Percentiles rank a stretch among this genome's conserved stretches.
Evolutionary conservation across 73 alveolate species (phyloP).

Genomic region (Stentor roeselii): DNA sequence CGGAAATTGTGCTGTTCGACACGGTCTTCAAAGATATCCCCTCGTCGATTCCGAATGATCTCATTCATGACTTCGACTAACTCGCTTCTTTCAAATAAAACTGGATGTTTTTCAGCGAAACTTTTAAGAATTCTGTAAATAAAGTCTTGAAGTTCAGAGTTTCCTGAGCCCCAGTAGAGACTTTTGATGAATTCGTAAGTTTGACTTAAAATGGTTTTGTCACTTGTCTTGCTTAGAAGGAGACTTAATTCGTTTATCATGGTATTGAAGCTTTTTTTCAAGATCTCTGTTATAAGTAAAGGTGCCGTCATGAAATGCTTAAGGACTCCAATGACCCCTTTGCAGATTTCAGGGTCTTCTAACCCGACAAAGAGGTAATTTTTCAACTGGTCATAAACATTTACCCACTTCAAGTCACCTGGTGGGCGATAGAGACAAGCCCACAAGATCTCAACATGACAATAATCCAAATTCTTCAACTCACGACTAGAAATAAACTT

Average conservation of each 20-base stretch:
- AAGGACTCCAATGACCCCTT: conserved; percentile 45
- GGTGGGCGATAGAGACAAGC: conserved; percentile 55
- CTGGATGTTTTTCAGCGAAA: conserved; percentile 56
- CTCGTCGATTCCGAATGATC: conserved; percentile 55
- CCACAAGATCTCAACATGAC: conserved; percentile 59
- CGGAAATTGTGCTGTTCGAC: not conserved
- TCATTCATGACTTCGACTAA: conserved; percentile 56
- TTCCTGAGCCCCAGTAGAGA: conserved; percentile 37
- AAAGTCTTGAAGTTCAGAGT: conserved; percentile 45
- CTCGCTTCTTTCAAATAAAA: conserved; percentile 44
- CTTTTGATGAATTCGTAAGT: conserved; percentile 53
- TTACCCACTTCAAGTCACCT: conserved; percentile 52
- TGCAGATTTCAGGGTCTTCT: conserved; percentile 48
- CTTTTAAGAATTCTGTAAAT: conserved; percentile 52
- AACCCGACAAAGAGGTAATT: conserved; percentile 54
- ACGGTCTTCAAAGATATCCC: conserved; percentile 56
- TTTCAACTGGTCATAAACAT: conserved; percentile 47
- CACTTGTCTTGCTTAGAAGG: conserved; percentile 43
- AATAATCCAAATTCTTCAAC: conserved; percentile 53
- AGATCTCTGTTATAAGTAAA: conserved; percentile 33
- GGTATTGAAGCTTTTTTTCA: conserved; percentile 44
- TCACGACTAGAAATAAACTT: conserved; percentile 29
- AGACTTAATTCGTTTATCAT: conserved; percentile 45
- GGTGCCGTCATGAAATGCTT: conserved; percentile 57
- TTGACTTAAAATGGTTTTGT: conserved; percentile 46